Percentiles rank a stretch among this genome's conserved stretches.
phyloP scores from a whole-genome alignment of 1,284 basidiomycete species.

The Ceratobasidium sp. region DNA sequence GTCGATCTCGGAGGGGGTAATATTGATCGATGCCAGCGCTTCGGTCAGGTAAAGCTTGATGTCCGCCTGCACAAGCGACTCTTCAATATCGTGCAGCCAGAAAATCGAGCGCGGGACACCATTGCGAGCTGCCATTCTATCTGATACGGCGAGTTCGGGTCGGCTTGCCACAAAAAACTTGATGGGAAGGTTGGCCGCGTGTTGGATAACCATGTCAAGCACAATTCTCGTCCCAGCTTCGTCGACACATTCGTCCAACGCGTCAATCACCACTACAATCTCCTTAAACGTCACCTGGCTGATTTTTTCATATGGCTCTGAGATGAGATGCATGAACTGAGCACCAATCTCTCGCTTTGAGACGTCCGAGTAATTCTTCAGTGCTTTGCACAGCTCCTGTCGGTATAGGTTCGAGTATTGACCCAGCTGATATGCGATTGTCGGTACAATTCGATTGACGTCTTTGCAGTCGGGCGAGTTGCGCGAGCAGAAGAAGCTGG shows the following conservation, averaged over 20 bases:
- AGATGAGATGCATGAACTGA: not conserved
- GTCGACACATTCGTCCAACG: slow-evolving; percentile 31
- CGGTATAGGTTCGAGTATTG: not conserved
- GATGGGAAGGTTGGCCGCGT: not conserved
- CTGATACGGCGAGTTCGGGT: not conserved
- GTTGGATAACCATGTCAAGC: not conserved
- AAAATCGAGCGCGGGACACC: not conserved
- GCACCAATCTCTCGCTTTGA: not conserved
- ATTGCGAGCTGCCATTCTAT: not conserved
- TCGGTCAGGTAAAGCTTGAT: slow-evolving; percentile 30
- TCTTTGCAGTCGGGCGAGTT: too few species aligned
- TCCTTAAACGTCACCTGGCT: not conserved
- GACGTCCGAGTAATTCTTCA: not conserved
- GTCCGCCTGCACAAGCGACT: slow-evolving; percentile 31
- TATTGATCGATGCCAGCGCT: not conserved
- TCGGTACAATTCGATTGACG: too few species aligned
- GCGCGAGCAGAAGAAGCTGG: too few species aligned
- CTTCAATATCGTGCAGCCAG: slow-evolving; percentile 34
- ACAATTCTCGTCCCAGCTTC: not conserved
- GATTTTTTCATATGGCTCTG: not conserved
- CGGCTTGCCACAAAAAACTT: slow-evolving; percentile 9
- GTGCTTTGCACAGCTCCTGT: not conserved
- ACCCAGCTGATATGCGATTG: not conserved
- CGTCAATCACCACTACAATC: slow-evolving; percentile 13
- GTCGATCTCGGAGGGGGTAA: not conserved